Base-by-base conservation (phyloP, 2,329 filamentous ascomycete species). In the Apiospora phragmitis region DNA sequence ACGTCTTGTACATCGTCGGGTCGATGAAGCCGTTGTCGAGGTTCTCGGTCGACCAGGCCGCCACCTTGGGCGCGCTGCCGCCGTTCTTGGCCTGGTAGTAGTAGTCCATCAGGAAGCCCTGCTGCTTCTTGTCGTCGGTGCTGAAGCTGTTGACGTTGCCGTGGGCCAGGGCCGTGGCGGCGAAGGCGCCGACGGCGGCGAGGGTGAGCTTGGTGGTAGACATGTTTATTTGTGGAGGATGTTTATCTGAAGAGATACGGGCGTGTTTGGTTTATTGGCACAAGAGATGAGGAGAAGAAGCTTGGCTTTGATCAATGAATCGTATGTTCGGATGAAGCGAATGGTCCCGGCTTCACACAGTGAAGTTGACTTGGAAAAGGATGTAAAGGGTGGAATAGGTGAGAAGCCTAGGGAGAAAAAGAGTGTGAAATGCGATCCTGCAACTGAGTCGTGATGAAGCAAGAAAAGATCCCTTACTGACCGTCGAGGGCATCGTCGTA, bases 11-110 rank as follows among this genome's bases (percentile, higher is more conserved):
- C 70, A 74, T 77, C 68, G 80, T 77, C 35, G 82, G 81, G 43
- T 80, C 84, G 42, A 88, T 84, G 75, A 86, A 87, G 72, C 87
- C 86, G 76, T 86, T 86, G 73, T 85, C 85, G 66, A 76, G 75
- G 72, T 79, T 76, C 74, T 79, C 78, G 29, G 78, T 77, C 62
- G 77, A 79, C 78, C 79, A 80, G 16, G 76, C 78, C 8, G 77
- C 75, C 66, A 74, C 72, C n/a, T 73, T 70, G 35, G 77, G 77
- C n/a, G 73, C 72, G 49, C 67, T 65, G 47, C 70, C 43, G 18
- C 74, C 74, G 71, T 79, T 79, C 73, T 75, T 73, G 73, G 78
- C 78, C 70, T 75, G 72, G 70, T 80, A 80, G 74, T 80, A 80
- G 76, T 79, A 79, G 45, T 79, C 70, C 7, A 79, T 73, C 55